These are phyloP conservation scores for Afroboletus lepidellus DNA, from an alignment of 1,284 basidiomycete species.

Conservation along the genomic window DNA sequence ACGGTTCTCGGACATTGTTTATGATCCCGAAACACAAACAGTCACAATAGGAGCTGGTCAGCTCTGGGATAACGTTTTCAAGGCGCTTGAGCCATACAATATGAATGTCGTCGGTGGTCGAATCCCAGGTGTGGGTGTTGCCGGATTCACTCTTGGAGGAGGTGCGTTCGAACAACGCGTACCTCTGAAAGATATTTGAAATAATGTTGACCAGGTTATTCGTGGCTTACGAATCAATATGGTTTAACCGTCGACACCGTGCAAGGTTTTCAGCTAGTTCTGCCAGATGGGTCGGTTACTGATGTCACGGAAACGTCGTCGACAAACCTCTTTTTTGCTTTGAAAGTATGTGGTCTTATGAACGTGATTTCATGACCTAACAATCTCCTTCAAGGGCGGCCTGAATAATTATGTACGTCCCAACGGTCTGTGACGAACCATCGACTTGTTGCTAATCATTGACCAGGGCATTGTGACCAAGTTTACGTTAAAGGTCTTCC, in stretches of 20 bases:
- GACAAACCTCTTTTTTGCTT: background rate
- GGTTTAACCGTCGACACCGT: slow-evolving; percentile 48
- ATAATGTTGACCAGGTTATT: slow-evolving; percentile 15
- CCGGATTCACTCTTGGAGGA: slow-evolving; percentile 54
- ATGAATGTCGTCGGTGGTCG: slow-evolving; percentile 54
- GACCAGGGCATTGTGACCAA: slow-evolving; percentile 58
- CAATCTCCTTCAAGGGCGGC: slow-evolving; percentile 39
- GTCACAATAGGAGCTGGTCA: slow-evolving; percentile 48
- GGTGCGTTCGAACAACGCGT: slow-evolving; percentile 46
- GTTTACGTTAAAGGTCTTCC: slow-evolving; percentile 51
- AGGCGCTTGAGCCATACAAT: slow-evolving; percentile 40
- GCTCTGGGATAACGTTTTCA: slow-evolving; percentile 59
- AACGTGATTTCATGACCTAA: background rate
- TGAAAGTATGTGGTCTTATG: background rate
- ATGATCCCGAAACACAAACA: slow-evolving; percentile 36
- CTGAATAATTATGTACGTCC: slow-evolving; percentile 57
- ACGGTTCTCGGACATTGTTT: slow-evolving; percentile 46
- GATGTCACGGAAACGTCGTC: background rate
- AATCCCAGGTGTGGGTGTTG: slow-evolving; percentile 54
- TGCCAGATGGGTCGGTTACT: background rate
- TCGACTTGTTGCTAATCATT: background rate
- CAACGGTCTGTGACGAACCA: background rate
- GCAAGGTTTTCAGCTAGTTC: background rate
- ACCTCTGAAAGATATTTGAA: slow-evolving; percentile 12
- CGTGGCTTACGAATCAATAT: slow-evolving; percentile 24